Evolutionary conservation across 208 protist species (phyloP).

Genomic region (Crithidia fasciculata): DNA sequence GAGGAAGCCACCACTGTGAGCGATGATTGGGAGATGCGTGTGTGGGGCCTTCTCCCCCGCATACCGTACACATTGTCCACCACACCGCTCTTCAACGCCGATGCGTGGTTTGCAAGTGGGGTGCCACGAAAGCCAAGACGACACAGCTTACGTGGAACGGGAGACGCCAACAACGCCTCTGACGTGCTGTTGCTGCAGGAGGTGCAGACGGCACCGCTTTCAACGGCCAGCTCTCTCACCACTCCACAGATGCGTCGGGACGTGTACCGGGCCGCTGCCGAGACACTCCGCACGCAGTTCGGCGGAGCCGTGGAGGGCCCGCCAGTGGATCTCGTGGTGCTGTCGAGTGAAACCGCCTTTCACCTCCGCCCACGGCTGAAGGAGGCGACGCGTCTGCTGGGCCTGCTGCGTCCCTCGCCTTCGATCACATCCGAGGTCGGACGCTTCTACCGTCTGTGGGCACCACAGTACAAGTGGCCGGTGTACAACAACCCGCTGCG

Average conservation of each 20-base stretch:
- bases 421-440: conserved; percentile 18
- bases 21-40: background rate
- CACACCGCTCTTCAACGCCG: conserved; percentile 7
- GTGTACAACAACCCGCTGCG: conserved; percentile 4
- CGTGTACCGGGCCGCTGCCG: background rate
- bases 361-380: conserved; percentile 14
- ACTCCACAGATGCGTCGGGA: background rate
- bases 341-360: conserved; percentile 26
- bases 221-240: background rate
- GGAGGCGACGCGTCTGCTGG: conserved; percentile 24
- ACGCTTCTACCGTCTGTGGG: conserved; percentile 24
- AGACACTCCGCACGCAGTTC: background rate
- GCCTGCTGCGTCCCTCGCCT: conserved; percentile 22
- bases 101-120: conserved; percentile 23
- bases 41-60: conserved; percentile 7
- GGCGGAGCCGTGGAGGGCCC: background rate
- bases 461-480: conserved; percentile 14
- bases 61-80: background rate
- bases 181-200: background rate
- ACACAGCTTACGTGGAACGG: background rate
- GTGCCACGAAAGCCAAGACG: background rate
- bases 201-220: background rate
- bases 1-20: background rate
- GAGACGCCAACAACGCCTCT: no score
- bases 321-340: conserved; percentile 12